Evolutionary conservation across 768 basidiomycete species (phyloP).

Genomic region (Trametes gibbosa): DNA sequence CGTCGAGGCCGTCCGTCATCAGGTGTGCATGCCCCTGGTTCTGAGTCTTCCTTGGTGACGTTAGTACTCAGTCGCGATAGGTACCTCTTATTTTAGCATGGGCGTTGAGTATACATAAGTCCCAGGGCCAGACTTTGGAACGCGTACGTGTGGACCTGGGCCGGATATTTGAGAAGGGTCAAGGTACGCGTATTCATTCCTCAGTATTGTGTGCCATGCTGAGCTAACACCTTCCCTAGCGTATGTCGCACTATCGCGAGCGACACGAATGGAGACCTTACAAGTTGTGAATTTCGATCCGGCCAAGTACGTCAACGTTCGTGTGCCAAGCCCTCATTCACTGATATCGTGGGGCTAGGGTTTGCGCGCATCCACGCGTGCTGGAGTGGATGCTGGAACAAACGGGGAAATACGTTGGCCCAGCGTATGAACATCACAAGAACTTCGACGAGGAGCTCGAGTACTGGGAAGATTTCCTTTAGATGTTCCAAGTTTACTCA

Average conservation of each 20-base stretch:
- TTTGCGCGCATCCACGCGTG: slow-evolving; percentile 63
- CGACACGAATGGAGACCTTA: slow-evolving; percentile 61
- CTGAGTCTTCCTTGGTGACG: neutral
- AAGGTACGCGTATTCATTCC: slow-evolving; percentile 45
- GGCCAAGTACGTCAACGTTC: slow-evolving; percentile 44
- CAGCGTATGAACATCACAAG: slow-evolving; percentile 17
- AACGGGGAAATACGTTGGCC: slow-evolving; percentile 13
- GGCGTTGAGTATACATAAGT: slow-evolving; percentile 87
- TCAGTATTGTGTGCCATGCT: neutral
- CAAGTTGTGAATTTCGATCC: slow-evolving; percentile 65
- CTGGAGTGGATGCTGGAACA: slow-evolving; percentile 50
- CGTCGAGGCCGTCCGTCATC: slow-evolving; percentile 57
- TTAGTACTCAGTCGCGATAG: slow-evolving; percentile 28
- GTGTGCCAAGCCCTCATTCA: neutral
- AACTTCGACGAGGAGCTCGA: slow-evolving; percentile 32
- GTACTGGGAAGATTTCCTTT: slow-evolving; percentile 10
- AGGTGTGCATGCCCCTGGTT: slow-evolving; percentile 37
- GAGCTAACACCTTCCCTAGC: slow-evolving; percentile 35
- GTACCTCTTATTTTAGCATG: slow-evolving; percentile 72
- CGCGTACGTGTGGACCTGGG: slow-evolving; percentile 78
- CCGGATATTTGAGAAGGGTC: slow-evolving; percentile 76
- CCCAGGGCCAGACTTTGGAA: slow-evolving; percentile 86
- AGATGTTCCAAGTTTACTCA: neutral
- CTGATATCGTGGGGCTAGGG: slow-evolving; percentile 36
- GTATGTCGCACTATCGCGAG: slow-evolving; percentile 73